These are phyloP conservation scores for Flaveria trinervia DNA, from an alignment of 129 eudicot genomes.

Conservation along the genomic window DNA sequence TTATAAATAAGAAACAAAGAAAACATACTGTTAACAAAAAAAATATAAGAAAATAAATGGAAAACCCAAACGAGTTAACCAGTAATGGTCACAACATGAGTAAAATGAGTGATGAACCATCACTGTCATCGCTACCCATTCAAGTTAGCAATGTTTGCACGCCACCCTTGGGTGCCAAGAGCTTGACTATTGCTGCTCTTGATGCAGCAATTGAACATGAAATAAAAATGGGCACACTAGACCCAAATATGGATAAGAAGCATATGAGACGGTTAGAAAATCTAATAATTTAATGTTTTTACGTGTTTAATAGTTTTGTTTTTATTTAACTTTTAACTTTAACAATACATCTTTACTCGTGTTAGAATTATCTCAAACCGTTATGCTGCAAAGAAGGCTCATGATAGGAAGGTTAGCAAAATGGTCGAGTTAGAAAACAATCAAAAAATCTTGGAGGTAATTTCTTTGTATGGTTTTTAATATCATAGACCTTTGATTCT, in stretches of 20 bases:
- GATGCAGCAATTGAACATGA: constrained; percentile 28
- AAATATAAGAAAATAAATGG: constrained; percentile 12
- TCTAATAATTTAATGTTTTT: background rate
- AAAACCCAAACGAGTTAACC: background rate
- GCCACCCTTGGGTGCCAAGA: background rate
- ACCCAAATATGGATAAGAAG: constrained; percentile 26
- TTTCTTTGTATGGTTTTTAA: background rate
- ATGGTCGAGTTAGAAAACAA: constrained; percentile 3
- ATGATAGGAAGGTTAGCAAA: constrained; percentile 14
- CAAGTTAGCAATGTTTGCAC: background rate
- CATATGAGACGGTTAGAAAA: constrained; percentile 30
- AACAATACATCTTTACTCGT: background rate
- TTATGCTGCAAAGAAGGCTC: constrained; percentile 37
- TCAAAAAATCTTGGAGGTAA: constrained; percentile 20
- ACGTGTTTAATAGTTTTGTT: background rate
- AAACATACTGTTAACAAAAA: background rate
- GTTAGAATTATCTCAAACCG: constrained; percentile 29
- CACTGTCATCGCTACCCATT: background rate
- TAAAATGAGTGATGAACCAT: background rate
- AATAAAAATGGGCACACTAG: constrained; percentile 23
- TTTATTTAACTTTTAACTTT: background rate
- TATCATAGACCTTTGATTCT: background rate
- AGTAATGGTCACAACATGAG: background rate
- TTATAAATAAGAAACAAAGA: background rate
- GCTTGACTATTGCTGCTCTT: background rate